A percentile compares a stretch with the other conserved stretches of the same genome.
These are phyloP conservation scores for Leccinum fallax DNA, from an alignment of 1,284 basidiomycete species.

Conservation along the genomic window DNA sequence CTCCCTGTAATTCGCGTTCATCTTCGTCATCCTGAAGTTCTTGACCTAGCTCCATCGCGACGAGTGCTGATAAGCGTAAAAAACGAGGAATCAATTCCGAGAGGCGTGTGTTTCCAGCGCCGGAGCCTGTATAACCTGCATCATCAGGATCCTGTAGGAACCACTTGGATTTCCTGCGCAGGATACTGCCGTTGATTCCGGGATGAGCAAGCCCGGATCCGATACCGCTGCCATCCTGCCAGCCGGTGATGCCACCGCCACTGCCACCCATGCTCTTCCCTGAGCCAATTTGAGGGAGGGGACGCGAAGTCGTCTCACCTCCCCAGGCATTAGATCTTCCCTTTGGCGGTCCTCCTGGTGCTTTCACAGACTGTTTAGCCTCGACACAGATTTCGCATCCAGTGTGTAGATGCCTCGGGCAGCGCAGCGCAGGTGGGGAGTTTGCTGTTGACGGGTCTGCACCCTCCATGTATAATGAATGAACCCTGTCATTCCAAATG, in stretches of 20 bases:
- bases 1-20: slow-evolving; percentile 25
- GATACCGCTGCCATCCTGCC: slow-evolving; percentile 70
- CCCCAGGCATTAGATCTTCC: slow-evolving; percentile 28
- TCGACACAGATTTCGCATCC: slow-evolving; percentile 74
- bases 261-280: slow-evolving; percentile 39
- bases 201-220: slow-evolving; percentile 65
- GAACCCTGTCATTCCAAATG: slow-evolving; percentile 46
- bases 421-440: slow-evolving; percentile 63
- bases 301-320: slow-evolving; percentile 30
- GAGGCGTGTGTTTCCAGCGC: slow-evolving; percentile 62
- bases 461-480: slow-evolving; percentile 58
- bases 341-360: slow-evolving; percentile 32
- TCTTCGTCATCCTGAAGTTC: slow-evolving; percentile 54
- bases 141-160: slow-evolving; percentile 31
- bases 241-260: slow-evolving; percentile 63
- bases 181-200: slow-evolving; percentile 52
- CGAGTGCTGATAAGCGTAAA: slow-evolving; percentile 70
- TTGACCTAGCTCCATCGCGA: slow-evolving; percentile 70
- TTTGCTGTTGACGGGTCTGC: slow-evolving; percentile 63
- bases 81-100: slow-evolving; percentile 72
- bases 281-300: slow-evolving; percentile 18
- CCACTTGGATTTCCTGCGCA: slow-evolving; percentile 51
- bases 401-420: slow-evolving; percentile 70
- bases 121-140: slow-evolving; percentile 30
- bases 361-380: slow-evolving; percentile 44